phyloP scores from a whole-genome alignment of 2,329 filamentous ascomycete species.

The Hypoxylon sp. region DNA sequence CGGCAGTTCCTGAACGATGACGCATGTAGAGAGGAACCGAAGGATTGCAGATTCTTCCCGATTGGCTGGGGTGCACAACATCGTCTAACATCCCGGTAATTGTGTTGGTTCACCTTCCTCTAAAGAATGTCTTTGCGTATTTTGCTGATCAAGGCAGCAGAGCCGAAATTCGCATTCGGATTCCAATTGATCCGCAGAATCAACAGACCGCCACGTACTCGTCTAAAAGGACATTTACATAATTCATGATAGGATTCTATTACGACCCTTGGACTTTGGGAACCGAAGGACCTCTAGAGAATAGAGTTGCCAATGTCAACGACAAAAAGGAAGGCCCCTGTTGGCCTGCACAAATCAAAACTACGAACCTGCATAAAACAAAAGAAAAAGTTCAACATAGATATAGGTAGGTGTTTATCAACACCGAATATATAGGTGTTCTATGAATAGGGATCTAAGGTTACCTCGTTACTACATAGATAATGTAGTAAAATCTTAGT shows the following conservation, averaged over 20 bases:
- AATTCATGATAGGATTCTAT: background rate
- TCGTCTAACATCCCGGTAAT: conserved; percentile 1
- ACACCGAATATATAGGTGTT: background rate
- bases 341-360: background rate
- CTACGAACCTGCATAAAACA: background rate
- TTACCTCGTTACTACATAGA: background rate
- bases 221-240: background rate
- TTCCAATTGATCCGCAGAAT: background rate
- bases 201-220: background rate
- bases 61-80: background rate
- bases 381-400: no score
- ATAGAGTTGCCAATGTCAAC: background rate
- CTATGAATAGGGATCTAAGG: background rate
- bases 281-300: background rate
- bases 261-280: background rate
- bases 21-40: conserved; percentile 9
- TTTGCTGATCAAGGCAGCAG: background rate
- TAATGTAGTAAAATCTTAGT: background rate
- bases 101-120: background rate
- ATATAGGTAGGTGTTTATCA: no score
- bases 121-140: background rate
- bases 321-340: background rate
- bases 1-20: background rate
- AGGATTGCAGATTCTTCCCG: background rate
- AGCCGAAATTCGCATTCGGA: background rate